Conservation (phyloP, 352 stramenopile species). For the Globisporangium okanoganense region DNA sequence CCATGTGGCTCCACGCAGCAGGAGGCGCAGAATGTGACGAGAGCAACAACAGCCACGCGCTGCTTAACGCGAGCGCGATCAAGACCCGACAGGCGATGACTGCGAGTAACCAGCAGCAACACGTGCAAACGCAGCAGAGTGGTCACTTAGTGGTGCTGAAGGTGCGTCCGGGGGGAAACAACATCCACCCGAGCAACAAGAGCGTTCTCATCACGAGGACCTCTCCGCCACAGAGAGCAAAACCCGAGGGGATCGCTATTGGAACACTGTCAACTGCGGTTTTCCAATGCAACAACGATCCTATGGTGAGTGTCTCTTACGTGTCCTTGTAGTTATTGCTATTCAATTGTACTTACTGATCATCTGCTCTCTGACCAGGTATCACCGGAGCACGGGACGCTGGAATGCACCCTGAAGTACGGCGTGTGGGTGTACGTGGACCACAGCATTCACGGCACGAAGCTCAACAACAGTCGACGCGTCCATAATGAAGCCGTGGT, state of each 20-base stretch:
- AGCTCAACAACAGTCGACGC: constrained; percentile 29
- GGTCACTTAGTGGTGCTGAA: constrained; percentile 6
- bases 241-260: constrained; percentile 20
- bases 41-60: background rate
- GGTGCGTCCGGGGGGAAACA: constrained; percentile 12
- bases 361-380: background rate
- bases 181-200: constrained; percentile 2
- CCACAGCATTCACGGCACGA: constrained; percentile 52
- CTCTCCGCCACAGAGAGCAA: constrained; percentile 1
- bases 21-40: no score
- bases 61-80: constrained; percentile 1
- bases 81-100: background rate
- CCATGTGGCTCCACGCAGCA: background rate
- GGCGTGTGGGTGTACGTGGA: constrained; percentile 78
- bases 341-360: background rate
- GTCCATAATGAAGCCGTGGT: constrained; percentile 51
- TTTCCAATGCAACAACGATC: constrained; percentile 23
- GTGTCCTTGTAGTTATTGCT: background rate
- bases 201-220: background rate
- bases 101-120: constrained; percentile 7
- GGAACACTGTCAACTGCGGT: constrained; percentile 16
- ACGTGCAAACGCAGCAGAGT: background rate
- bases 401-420: constrained; percentile 41
- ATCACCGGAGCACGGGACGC: constrained; percentile 33
- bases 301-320: constrained; percentile 9